phyloP scores from a whole-genome alignment of 768 basidiomycete species.

The Holtermanniella nyarrowii region DNA sequence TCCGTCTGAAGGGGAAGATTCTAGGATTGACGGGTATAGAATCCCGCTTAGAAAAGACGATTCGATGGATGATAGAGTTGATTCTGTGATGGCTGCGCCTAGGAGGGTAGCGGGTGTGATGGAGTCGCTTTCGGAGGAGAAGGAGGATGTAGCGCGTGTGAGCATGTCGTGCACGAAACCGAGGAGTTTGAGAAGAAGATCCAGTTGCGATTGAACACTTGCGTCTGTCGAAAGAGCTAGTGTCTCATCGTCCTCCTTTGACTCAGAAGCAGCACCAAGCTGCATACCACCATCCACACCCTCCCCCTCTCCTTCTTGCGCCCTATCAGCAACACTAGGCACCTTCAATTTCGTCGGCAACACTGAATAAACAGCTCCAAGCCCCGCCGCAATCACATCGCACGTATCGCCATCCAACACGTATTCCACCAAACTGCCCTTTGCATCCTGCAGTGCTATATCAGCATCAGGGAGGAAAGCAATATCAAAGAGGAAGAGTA shows the following conservation, averaged over 20 bases:
- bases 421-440: slow-evolving; percentile 79
- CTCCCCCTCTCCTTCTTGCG: slow-evolving; percentile 11
- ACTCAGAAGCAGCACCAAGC: slow-evolving; percentile 42
- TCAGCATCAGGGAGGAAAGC: slow-evolving; percentile 46
- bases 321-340: slow-evolving; percentile 40
- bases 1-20: slow-evolving; percentile 87
- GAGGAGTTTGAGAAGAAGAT: slow-evolving; percentile 79
- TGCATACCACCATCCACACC: slow-evolving; percentile 48
- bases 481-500: slow-evolving; percentile 90
- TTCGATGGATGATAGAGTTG: slow-evolving; percentile 71
- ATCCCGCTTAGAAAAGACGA: slow-evolving; percentile 85
- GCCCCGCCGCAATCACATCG: slow-evolving; percentile 86
- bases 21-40: slow-evolving; percentile 81
- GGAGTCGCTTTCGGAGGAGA: slow-evolving; percentile 2
- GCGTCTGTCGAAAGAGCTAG: slow-evolving; percentile 63
- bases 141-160: slow-evolving; percentile 42
- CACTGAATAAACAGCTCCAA: slow-evolving; percentile 85
- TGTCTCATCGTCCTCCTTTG: slow-evolving; percentile 41
- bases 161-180: slow-evolving; percentile 88
- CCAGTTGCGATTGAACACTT: slow-evolving; percentile 69
- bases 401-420: slow-evolving; percentile 95
- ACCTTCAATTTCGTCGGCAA: slow-evolving; percentile 79
- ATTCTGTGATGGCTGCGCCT: slow-evolving; percentile 68
- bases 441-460: slow-evolving; percentile 53
- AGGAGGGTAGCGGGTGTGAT: slow-evolving; percentile 47